Evolutionary conservation across 2,329 filamentous ascomycete species (phyloP).

Genomic region (Neonectria magnoliae): DNA sequence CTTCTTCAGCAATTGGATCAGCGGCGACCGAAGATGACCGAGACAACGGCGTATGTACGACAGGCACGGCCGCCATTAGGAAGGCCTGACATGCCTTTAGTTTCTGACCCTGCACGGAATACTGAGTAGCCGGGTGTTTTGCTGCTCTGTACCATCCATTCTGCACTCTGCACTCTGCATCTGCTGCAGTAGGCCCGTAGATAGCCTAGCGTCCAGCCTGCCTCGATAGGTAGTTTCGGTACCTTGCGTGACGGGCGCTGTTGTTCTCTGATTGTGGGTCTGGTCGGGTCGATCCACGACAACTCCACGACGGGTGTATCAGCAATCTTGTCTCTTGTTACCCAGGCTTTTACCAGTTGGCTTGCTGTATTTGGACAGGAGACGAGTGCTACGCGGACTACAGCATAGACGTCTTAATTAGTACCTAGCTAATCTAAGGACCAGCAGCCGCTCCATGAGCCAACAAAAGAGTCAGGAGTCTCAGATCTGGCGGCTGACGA

Average conservation of each 20-base stretch:
- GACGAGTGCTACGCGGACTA: neutral
- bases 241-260: conserved; percentile 1
- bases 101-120: neutral
- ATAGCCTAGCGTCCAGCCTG: conserved; percentile 23
- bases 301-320: conserved; percentile 7
- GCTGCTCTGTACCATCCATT: neutral
- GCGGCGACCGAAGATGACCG: conserved; percentile 20
- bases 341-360: no score
- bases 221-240: conserved; percentile 6
- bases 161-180: conserved; percentile 1
- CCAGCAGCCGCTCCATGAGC: no score
- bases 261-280: neutral
- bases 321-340: conserved; percentile 11
- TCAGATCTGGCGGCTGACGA: neutral
- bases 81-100: neutral
- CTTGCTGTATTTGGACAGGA: neutral
- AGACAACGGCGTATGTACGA: conserved; percentile 11
- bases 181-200: conserved; percentile 11
- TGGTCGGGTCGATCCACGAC: conserved; percentile 1
- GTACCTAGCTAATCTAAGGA: no score
- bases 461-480: neutral
- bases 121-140: neutral
- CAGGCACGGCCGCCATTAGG: conserved; percentile 8
- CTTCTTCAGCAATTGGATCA: conserved; percentile 18
- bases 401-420: no score